phyloP scores from a whole-genome alignment of 441 rosid genomes.

The Populus tomentosa region DNA sequence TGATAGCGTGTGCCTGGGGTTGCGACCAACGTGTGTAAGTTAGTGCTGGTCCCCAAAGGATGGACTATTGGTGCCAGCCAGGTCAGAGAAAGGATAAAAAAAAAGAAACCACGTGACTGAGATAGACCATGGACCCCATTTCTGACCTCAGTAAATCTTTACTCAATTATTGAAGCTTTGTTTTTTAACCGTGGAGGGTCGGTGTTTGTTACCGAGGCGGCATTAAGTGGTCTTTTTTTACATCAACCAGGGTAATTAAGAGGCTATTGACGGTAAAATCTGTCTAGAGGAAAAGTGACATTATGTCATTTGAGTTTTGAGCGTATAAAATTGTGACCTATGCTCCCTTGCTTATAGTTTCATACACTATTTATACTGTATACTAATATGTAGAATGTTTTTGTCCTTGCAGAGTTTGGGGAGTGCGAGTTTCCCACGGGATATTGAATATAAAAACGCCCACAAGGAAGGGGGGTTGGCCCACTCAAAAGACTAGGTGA shows the following conservation, averaged over 20 bases:
- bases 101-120: constrained; percentile 17
- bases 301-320: not conserved
- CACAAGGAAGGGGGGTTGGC: not conserved
- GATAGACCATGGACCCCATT: not conserved
- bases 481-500: not conserved
- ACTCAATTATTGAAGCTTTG: not conserved
- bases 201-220: no score
- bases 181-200: not conserved
- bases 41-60: not conserved
- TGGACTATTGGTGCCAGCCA: constrained; percentile 10
- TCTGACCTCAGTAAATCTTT: not conserved
- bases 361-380: not conserved
- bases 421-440: constrained; percentile 71
- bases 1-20: constrained; percentile 6
- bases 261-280: not conserved
- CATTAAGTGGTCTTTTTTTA: no score
- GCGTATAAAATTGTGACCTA: not conserved
- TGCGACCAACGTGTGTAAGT: no score
- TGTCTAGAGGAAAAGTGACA: no score
- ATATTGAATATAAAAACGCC: constrained; percentile 28
- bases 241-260: not conserved
- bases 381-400: not conserved
- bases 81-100: constrained; percentile 1
- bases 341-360: not conserved
- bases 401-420: constrained; percentile 53